A percentile compares a stretch with the other conserved stretches of the same genome.
Evolutionary conservation across 768 basidiomycete species (phyloP).

Genomic region (Saitozyma podzolica): DNA sequence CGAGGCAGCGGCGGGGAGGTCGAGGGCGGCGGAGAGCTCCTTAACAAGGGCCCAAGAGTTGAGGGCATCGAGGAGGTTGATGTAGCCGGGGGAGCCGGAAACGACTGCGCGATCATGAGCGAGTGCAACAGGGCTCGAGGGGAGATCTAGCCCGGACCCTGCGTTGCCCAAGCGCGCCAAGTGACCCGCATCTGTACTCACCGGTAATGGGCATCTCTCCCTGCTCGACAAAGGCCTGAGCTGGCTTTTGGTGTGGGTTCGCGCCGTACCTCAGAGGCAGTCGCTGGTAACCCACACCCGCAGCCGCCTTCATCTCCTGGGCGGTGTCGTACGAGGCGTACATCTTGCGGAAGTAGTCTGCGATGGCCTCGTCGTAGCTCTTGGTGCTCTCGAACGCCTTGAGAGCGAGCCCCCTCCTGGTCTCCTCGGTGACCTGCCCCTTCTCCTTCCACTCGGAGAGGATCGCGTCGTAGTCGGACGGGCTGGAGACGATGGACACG

Average conservation of each 20-base stretch:
- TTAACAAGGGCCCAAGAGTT: conserved; percentile 96
- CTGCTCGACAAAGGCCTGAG: conserved; percentile 87
- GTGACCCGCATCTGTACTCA: conserved; percentile 42
- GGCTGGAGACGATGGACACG: conserved; percentile 65
- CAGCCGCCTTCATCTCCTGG: conserved; percentile 63
- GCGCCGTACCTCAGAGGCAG: conserved; percentile 89
- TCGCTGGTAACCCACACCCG: conserved; percentile 68
- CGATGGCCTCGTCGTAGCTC: conserved; percentile 90
- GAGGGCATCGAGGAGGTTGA: conserved; percentile 95
- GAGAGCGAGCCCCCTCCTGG: conserved; percentile 79
- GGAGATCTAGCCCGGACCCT: no score
- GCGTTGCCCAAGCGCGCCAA: background rate
- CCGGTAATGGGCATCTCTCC: conserved; percentile 94
- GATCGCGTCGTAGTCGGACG: conserved; percentile 77
- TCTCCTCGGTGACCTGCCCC: conserved; percentile 67
- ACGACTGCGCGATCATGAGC: conserved; percentile 61
- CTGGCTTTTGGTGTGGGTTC: conserved; percentile 98
- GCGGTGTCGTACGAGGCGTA: conserved; percentile 75
- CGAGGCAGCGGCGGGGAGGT: conserved; percentile 91
- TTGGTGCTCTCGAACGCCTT: conserved; percentile 98
- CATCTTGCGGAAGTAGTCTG: conserved; percentile 92
- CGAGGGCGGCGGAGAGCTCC: conserved; percentile 82
- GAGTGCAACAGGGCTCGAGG: no score
- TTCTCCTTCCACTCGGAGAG: conserved; percentile 72
- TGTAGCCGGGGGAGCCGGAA: conserved; percentile 93